Evolutionary conservation across 352 stramenopile species (phyloP).

Genomic region (Globisporangium nodosum): DNA sequence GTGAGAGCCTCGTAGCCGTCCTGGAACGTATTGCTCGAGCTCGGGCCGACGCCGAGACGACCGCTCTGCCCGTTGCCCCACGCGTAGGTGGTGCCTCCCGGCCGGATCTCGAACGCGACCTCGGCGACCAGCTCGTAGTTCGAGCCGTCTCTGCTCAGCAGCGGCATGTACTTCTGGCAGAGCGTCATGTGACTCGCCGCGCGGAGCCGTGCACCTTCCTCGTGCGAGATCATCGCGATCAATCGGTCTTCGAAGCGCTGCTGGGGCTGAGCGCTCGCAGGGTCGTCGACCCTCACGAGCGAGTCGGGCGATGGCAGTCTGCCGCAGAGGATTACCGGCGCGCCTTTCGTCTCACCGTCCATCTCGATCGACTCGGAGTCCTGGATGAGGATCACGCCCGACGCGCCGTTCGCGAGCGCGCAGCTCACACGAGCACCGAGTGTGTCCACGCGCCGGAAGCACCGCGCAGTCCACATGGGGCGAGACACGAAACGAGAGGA

Average conservation of each 20-base stretch:
- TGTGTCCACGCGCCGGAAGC: conserved; percentile 47
- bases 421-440: conserved; percentile 22
- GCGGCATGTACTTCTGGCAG: conserved; percentile 19
- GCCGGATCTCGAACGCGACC: conserved; percentile 37
- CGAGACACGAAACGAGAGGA: conserved; percentile 10
- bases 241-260: conserved; percentile 10
- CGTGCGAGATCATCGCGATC: conserved; percentile 32
- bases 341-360: conserved; percentile 14
- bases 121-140: conserved; percentile 40
- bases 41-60: conserved; percentile 37
- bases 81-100: conserved; percentile 51
- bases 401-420: conserved; percentile 41
- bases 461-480: conserved; percentile 32
- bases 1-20: conserved; percentile 74
- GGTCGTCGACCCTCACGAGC: not conserved
- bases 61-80: conserved; percentile 63
- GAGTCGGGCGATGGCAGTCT: conserved; percentile 3
- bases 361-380: conserved; percentile 20
- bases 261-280: conserved; percentile 2
- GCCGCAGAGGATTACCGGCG: not conserved
- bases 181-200: conserved; percentile 17
- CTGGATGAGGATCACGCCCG: conserved; percentile 42
- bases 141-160: conserved; percentile 17
- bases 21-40: conserved; percentile 20
- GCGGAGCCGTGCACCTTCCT: conserved; percentile 20